Evolutionary conservation across 257 asterid species (phyloP).

Genomic region (Solanum tarijense): DNA sequence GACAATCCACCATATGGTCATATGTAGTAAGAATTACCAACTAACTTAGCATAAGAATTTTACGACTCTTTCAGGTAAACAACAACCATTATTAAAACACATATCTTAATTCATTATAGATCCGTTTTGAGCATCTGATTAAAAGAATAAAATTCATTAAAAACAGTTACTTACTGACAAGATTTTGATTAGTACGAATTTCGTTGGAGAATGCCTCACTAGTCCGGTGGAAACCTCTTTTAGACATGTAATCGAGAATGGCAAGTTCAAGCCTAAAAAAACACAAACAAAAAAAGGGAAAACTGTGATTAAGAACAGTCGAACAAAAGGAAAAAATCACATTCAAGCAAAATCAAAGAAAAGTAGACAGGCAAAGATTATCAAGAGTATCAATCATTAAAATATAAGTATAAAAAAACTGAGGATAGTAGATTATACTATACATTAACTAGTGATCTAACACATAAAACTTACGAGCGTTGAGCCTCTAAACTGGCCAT

Average conservation of each 20-base stretch:
- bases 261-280: slow-evolving; percentile 27
- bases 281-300: not conserved
- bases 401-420: not conserved
- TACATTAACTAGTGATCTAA: not conserved
- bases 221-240: slow-evolving; percentile 19
- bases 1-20: not conserved
- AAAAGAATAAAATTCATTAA: not conserved
- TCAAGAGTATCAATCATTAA: not conserved
- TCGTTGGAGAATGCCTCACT: slow-evolving; percentile 23
- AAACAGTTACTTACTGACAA: slow-evolving; percentile 15
- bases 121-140: not conserved
- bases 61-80: not conserved
- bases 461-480: not conserved
- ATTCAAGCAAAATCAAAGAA: not conserved
- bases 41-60: not conserved
- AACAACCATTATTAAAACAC: not conserved
- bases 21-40: not conserved
- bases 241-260: slow-evolving; percentile 24
- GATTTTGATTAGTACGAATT: slow-evolving; percentile 11
- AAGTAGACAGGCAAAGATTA: not conserved
- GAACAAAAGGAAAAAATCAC: not conserved
- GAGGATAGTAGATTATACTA: not conserved
- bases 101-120: not conserved
- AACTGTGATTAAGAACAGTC: not conserved
- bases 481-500: not conserved